Base-by-base conservation (phyloP, 495 filamentous ascomycete genomes). In the Neurospora pannonica region DNA sequence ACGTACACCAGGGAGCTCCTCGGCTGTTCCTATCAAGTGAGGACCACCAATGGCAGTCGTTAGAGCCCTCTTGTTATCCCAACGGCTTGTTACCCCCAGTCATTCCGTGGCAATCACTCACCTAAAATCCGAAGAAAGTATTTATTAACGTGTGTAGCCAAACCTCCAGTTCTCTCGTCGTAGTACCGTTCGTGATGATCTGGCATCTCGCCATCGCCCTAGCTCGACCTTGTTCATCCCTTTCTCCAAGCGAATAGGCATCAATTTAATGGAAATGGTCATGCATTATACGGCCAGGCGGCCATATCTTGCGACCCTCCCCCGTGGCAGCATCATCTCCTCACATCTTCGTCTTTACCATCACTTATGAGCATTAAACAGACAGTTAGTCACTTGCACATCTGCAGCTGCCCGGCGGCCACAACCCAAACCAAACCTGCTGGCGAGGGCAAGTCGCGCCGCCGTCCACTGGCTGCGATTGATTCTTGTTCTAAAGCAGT, bases 121-220 rank as follows among this genome's bases (percentile, higher is more conserved):
- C 28, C 9, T 28, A 24, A 7, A 67, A 67, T 28, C 13, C 54
- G 28, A 62, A 28, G 54, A 62, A 67, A 36, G 54, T 67, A 19
- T 34, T 17, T 31, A 34, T 7, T 9, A 9, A 17, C 13, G 28
- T 67, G 15, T 34, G 15, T 7, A 19, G 28, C 54, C 24, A 67
- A 67, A 34, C 31, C 54, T 36, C 31, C 31, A 9, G 54, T 34
- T 31, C 15, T 67, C 21, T 67, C 28, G 28, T 67, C 15, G 13
- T 28, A 15, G 28, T 67, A 17, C 54, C 54, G 31, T 31, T 39
- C 38, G 38, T 46, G 72, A 69, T 71, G 70, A 73, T 71, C 72
- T 74, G 69, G 67, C 72, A 74, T 37, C 67, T 74, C 67, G 39
- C 72, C 72, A 74, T 74, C 67, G 38, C 5, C 36, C 69, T 69